Conservation (phyloP, 805 yeast species). For the Sugiyamaella smithiae region DNA sequence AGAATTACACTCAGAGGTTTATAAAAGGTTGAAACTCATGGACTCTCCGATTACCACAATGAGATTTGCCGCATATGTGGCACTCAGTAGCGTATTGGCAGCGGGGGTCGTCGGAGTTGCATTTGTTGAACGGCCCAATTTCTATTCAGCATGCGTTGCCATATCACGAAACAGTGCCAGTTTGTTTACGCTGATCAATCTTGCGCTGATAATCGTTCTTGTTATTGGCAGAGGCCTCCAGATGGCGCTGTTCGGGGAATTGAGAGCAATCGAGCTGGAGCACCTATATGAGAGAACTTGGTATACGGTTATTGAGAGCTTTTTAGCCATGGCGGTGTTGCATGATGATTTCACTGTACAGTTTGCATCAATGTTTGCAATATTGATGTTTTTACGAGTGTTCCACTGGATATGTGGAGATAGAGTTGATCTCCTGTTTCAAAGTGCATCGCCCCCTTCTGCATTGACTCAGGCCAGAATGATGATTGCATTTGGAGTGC, state of each 20-base stretch:
- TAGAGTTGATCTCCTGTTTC: slow-evolving; percentile 49
- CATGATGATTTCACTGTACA: slow-evolving; percentile 46
- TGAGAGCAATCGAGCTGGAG: slow-evolving; percentile 72
- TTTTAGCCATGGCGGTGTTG: slow-evolving; percentile 56
- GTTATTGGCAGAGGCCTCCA: slow-evolving; percentile 22
- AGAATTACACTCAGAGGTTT: too few species aligned
- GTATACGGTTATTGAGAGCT: slow-evolving; percentile 56
- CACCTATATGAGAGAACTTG: slow-evolving; percentile 66
- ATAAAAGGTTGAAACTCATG: too few species aligned
- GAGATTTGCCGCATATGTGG: slow-evolving; percentile 29
- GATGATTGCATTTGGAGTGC: slow-evolving; percentile 43
- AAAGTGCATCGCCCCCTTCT: slow-evolving; percentile 36
- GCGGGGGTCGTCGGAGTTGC: slow-evolving; percentile 38
- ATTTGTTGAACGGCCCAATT: slow-evolving; percentile 45
- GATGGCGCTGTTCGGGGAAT: slow-evolving; percentile 56
- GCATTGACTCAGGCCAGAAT: slow-evolving; percentile 40
- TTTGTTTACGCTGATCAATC: slow-evolving; percentile 40
- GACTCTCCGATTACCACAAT: slow-evolving; percentile 11
- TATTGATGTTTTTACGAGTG: slow-evolving; percentile 54
- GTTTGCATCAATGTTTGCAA: slow-evolving; percentile 41
- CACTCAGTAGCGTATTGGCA: slow-evolving; percentile 30
- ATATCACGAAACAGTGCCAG: slow-evolving; percentile 51
- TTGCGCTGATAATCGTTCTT: slow-evolving; percentile 23
- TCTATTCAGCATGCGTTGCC: slow-evolving; percentile 48
- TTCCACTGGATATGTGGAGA: slow-evolving; percentile 73